Base-by-base conservation (phyloP, 106 monocot species). In the Allium cepa region DNA sequence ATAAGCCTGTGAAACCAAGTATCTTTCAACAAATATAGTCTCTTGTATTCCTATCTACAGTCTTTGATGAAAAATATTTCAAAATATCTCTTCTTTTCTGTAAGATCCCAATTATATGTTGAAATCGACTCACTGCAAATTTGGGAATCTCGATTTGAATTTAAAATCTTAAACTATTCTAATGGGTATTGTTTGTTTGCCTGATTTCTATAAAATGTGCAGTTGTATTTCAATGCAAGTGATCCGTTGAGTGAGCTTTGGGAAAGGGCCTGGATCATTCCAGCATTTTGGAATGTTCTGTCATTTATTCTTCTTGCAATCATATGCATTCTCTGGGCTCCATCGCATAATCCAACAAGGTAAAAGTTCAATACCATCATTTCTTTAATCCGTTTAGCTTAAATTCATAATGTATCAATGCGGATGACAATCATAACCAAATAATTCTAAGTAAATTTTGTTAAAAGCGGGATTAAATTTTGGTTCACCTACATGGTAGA, bases 211-310 rank as follows among this genome's bases (percentile, higher is more conserved):
- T 36, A 36, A 36, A 4, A 36, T 36, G 36, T 79, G 75, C 84
- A 96, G 96, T 78, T 97, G 28, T 97, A 97, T 67, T 97, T 97
- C 71, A 97, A 97, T 82, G 96, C 96, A 59, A 86, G 81, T 52
- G 92, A 97, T 64, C 96, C 96, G 9, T 79, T 97, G 75, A 92
- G 88, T 75, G 96, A 97, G 57, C 71, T 92, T 56, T 97, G 96
- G 96, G 88, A 89, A 79, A 86, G 88, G 82, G 88, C 96, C 86
- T 97, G 96, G 96, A 88, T 97, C 60, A 92, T 97, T 66, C 76
- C 88, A 49, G 88, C 96, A 60, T 97, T 97, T 72, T 97, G 96
- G 96, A 92, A 82, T 89, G 71, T 82, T n/a, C 84, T 92, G 11
- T 80, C 96, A 8, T 97, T 80, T 65, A 64, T 72, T 57, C 88